Base-by-base conservation (phyloP, 23 red algal genomes). In the Gracilaria gracilis region DNA sequence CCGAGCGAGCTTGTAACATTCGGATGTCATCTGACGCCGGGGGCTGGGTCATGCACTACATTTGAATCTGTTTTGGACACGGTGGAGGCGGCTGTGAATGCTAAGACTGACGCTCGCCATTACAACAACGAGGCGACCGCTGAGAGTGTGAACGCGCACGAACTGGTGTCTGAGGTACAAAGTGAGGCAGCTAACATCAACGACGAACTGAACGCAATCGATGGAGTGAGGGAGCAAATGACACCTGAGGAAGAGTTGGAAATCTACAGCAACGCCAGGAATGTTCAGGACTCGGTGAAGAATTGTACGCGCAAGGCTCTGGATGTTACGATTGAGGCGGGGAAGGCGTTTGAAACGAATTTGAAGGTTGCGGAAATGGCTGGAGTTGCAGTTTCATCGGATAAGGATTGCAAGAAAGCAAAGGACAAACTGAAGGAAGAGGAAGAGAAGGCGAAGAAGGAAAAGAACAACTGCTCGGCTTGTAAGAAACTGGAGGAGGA, bases 41-140 rank as follows among this genome's bases (percentile, higher is more conserved):
- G 51, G 6, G 83, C 83, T 23, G 83, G 83, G 54, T 36, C 36
- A 25, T 87, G 83, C 83, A 87, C 83, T 17, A 75, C 61, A 33
- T 67, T 87, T 53, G 64, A 39, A 8, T 36, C 21, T 38, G 21
- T 87, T 21, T 37, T 87, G 39, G 83, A 87, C 35, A 87, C 83
- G 12, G 46, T 74, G 38, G 66, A 65, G 39, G 83, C 83, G 20
- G 67, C 83, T 27, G 39, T 69, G 44, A 74, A 87, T 58, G 83
- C 83, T 3, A 44, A 73, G 28, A 44, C 13, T 1, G 67, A 73
- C 7, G 62, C 27, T 2, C 27, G 28, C 32, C 27, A 33, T 67
- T 35, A 3, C 1, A 29, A 64, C 27, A n/a, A 29, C 16, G 58
- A n/a, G 27, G 58, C 27, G 4, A 64, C 27, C 6, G 21, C 27